phyloP scores from a whole-genome alignment of 2,329 filamentous ascomycete genomes.

The Colletotrichum chrysophilum region DNA sequence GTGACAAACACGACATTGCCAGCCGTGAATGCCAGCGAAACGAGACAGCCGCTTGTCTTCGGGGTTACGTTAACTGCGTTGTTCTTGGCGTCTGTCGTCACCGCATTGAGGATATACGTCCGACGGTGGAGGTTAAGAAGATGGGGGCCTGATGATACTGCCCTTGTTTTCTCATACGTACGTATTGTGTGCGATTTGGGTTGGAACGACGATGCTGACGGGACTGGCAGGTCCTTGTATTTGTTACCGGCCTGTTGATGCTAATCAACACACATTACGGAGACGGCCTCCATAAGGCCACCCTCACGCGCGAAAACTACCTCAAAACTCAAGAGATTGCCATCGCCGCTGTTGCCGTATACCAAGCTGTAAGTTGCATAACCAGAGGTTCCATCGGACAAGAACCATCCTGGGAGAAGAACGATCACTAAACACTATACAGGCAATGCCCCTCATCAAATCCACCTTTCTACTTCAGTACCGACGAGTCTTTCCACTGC shows the following conservation, averaged over 20 bases:
- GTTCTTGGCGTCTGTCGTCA: neutral
- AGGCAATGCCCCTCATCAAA: constrained; percentile 28
- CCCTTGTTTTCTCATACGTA: neutral
- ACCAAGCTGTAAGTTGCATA: neutral
- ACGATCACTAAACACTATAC: neutral
- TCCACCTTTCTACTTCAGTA: constrained; percentile 42
- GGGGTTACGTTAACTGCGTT: neutral
- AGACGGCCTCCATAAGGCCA: neutral
- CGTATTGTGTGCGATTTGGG: neutral
- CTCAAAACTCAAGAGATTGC: constrained; percentile 7
- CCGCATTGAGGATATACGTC: neutral
- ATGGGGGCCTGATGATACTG: constrained; percentile 12
- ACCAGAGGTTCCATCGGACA: rapidly evolving
- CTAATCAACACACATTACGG: constrained; percentile 10
- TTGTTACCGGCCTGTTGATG: neutral
- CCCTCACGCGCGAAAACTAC: neutral
- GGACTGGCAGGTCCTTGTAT: neutral
- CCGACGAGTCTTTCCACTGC: constrained; percentile 37
- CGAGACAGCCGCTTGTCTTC: neutral
- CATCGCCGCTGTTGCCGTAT: neutral
- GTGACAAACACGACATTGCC: neutral
- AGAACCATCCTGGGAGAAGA: neutral
- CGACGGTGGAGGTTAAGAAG: neutral
- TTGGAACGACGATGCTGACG: neutral
- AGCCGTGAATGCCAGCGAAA: neutral